A percentile compares a stretch with the other conserved stretches of the same genome.
Evolutionary conservation across 2,329 filamentous ascomycete species (phyloP).

Genomic region (Calonectria leucothoes): DNA sequence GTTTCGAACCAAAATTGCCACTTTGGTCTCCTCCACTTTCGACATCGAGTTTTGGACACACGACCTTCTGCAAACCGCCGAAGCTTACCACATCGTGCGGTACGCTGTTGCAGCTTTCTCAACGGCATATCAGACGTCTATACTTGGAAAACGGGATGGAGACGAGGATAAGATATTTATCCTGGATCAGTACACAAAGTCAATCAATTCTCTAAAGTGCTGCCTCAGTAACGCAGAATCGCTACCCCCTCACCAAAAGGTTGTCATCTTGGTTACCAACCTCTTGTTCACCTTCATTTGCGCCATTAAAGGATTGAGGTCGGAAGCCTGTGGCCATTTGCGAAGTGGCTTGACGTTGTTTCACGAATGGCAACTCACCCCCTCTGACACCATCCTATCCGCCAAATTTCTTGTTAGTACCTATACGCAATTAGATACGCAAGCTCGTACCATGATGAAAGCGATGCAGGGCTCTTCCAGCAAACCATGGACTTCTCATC

Average conservation of each 20-base stretch:
- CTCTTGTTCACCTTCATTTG: not conserved
- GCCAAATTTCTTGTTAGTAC: not conserved
- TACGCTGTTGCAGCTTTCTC: conserved; percentile 11
- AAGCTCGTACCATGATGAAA: conserved; percentile 7
- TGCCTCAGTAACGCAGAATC: not conserved
- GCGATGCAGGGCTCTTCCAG: not conserved
- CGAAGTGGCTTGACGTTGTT: not conserved
- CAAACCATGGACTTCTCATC: not conserved
- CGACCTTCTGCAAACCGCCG: not conserved
- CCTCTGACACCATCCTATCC: not conserved
- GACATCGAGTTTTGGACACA: conserved; percentile 14
- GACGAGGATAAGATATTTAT: not conserved
- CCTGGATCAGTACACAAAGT: not conserved
- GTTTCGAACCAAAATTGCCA: conserved; percentile 7
- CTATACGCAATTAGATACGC: conserved; percentile 15
- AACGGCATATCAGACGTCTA: not conserved
- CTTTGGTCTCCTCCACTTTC: conserved; percentile 3
- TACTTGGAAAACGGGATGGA: not conserved
- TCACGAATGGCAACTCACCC: conserved; percentile 5
- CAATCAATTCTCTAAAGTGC: not conserved
- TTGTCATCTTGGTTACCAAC: not conserved
- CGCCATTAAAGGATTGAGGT: not conserved
- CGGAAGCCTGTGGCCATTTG: conserved; percentile 9
- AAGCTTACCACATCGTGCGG: not conserved
- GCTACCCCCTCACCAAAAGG: not conserved